phyloP scores from a whole-genome alignment of 305 asterid genomes.

The Fraxinus velutina region DNA sequence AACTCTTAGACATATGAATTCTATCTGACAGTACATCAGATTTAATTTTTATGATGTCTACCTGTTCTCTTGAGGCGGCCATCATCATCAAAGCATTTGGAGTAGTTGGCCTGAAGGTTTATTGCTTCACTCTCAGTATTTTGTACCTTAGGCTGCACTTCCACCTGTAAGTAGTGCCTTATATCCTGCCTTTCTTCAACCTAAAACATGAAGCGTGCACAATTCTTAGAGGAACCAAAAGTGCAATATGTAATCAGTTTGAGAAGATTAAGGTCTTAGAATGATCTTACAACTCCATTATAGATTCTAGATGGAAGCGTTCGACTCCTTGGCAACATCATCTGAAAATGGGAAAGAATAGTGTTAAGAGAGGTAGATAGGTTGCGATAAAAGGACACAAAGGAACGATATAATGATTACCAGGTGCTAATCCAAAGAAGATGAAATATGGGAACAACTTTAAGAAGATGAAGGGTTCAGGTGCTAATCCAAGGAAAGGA shows the following conservation, averaged over 20 bases:
- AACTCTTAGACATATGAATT: not conserved
- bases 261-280: not conserved
- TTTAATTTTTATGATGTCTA: not conserved
- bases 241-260: not conserved
- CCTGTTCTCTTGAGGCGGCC: conserved; percentile 34
- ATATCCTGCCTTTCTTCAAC: conserved; percentile 37
- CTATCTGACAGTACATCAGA: not conserved
- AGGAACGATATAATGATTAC: not conserved
- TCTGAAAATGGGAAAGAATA: not conserved
- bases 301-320: conserved; percentile 38
- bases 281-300: conserved; percentile 30
- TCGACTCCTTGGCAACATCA: conserved; percentile 39
- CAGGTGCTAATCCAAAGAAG: not conserved
- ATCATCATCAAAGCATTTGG: conserved; percentile 35
- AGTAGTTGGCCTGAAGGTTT: conserved; percentile 29
- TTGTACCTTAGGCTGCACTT: conserved; percentile 28
- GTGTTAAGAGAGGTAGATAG: not conserved
- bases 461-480: too few species aligned
- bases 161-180: conserved; percentile 34
- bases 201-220: conserved; percentile 5
- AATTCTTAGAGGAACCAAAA: not conserved
- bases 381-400: not conserved
- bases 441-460: too few species aligned
- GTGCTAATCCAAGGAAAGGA: not conserved
- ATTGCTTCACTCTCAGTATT: conserved; percentile 25